Conservation (phyloP, 345 rosid genomes). For the Sapria himalayana region DNA sequence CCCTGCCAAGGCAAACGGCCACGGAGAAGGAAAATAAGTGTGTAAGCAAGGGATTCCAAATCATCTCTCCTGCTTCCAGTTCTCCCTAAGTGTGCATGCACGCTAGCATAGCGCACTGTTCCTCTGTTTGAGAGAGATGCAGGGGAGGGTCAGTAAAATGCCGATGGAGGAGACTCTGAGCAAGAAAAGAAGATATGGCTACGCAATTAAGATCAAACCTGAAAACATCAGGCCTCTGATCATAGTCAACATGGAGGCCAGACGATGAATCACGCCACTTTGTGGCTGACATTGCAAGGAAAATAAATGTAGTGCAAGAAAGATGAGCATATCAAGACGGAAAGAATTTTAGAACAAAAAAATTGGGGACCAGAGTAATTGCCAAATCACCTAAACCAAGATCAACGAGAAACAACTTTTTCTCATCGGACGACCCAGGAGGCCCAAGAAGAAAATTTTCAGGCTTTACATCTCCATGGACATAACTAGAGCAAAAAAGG, state of each 20-base stretch:
- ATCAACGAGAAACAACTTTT: constrained; percentile 74
- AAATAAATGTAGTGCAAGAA: too few relatives aligned
- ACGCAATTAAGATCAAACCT: too few relatives aligned
- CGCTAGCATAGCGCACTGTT: constrained; percentile 86
- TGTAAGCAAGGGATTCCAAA: constrained; percentile 89
- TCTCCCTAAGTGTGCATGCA: constrained; percentile 92
- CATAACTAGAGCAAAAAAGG: constrained; percentile 29
- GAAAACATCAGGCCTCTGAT: constrained; percentile 91
- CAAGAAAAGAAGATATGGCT: too few relatives aligned
- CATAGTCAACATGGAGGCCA: constrained; percentile 78
- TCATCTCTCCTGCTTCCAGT: constrained; percentile 88
- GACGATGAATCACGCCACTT: constrained; percentile 67
- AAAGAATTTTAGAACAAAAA: too few relatives aligned
- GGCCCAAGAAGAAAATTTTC: constrained; percentile 83
- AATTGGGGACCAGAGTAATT: background rate
- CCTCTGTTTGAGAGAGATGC: constrained; percentile 44
- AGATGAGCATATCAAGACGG: too few relatives aligned
- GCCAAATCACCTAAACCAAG: constrained; percentile 58
- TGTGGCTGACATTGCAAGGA: constrained; percentile 45
- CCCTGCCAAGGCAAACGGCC: constrained; percentile 99
- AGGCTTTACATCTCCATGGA: constrained; percentile 92
- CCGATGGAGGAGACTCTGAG: too few relatives aligned
- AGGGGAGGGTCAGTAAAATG: too few relatives aligned
- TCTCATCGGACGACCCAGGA: constrained; percentile 67
- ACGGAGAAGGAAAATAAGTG: constrained; percentile 67